Evolutionary conservation across 768 basidiomycete species (phyloP).

Genomic region (Pleurotus sapidus): DNA sequence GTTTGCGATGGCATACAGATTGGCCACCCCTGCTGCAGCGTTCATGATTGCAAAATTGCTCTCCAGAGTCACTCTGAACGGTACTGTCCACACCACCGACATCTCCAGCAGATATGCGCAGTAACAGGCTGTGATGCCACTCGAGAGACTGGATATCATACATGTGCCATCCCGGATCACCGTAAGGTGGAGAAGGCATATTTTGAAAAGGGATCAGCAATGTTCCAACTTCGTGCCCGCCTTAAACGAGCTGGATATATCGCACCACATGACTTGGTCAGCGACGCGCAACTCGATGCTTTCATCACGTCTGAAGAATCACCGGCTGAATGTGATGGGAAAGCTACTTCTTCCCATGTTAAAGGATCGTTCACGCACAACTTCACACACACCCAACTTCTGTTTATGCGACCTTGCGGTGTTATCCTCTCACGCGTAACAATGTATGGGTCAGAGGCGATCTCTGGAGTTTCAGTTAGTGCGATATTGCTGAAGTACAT

Average conservation of each 20-base stretch:
- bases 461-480: constrained; percentile 10
- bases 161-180: constrained; percentile 11
- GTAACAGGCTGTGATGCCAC: constrained; percentile 7
- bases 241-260: constrained; percentile 8
- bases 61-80: constrained; percentile 5
- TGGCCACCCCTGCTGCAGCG: constrained; percentile 14
- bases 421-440: constrained; percentile 17
- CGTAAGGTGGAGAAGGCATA: constrained; percentile 7
- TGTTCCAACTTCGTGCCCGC: constrained; percentile 11
- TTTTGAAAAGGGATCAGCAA: constrained; percentile 6
- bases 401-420: constrained; percentile 19
- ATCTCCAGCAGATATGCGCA: constrained; percentile 7
- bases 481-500: neutral
- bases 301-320: too few relatives aligned
- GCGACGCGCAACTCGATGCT: too few relatives aligned
- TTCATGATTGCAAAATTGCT: constrained; percentile 9
- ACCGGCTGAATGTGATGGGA: neutral
- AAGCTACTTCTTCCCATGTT: neutral
- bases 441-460: constrained; percentile 17
- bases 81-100: constrained; percentile 8
- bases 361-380: neutral
- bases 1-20: constrained; percentile 12
- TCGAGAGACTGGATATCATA: neutral
- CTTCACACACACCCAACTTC: constrained; percentile 20
- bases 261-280: neutral